Evolutionary conservation across 257 asterid species (phyloP).

Genomic region (Plantago ovata): DNA sequence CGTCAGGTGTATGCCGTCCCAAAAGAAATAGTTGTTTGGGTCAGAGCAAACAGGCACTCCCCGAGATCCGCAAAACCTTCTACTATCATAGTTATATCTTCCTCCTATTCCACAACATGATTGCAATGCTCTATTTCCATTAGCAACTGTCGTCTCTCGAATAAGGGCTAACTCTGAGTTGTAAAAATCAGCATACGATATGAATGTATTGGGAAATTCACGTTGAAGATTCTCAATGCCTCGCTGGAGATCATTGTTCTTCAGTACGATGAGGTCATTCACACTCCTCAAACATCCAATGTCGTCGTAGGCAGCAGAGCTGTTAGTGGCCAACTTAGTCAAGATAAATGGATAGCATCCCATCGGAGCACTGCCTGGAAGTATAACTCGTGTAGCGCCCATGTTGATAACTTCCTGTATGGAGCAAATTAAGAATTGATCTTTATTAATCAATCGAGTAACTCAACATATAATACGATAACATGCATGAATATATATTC

Average conservation of each 20-base stretch:
- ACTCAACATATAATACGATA: too few species aligned
- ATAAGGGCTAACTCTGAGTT: slow-evolving; percentile 1
- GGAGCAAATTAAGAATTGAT: too few species aligned
- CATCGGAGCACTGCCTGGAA: slow-evolving; percentile 10
- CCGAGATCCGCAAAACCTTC: neutral
- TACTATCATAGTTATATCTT: neutral
- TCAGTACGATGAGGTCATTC: neutral
- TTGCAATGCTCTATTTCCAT: neutral
- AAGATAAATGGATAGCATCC: slow-evolving; percentile 10
- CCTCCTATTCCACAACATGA: slow-evolving; percentile 6
- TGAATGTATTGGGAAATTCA: neutral
- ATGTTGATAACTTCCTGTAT: slow-evolving; percentile 11
- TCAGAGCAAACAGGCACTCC: neutral
- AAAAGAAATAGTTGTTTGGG: neutral
- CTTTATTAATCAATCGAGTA: too few species aligned
- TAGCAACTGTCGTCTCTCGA: neutral
- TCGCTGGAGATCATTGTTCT: slow-evolving; percentile 2
- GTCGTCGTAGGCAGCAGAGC: slow-evolving; percentile 5
- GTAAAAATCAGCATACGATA: neutral
- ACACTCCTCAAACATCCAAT: slow-evolving; percentile 7
- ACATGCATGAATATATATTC: too few species aligned
- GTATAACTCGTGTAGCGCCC: slow-evolving; percentile 21
- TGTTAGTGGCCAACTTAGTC: neutral
- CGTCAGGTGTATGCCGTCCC: too few species aligned
- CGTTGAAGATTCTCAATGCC: neutral